Conservation (phyloP, 1,139 yeast species). For the Nakaseomyces sp. region DNA sequence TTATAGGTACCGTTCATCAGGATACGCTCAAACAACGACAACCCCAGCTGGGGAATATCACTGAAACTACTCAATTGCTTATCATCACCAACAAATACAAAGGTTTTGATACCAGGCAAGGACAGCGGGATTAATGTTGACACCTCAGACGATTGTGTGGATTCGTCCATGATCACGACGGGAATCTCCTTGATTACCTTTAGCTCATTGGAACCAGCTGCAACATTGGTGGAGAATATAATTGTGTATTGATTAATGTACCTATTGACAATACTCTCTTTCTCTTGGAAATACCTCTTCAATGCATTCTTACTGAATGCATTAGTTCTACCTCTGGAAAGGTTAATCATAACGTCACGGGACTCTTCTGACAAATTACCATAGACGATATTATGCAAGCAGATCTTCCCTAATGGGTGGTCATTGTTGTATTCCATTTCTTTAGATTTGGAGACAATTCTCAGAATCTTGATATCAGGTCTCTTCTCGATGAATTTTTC, state of each 20-base stretch:
- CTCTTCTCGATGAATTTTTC: constrained; percentile 50
- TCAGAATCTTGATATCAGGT: constrained; percentile 39
- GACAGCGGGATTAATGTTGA: constrained; percentile 61
- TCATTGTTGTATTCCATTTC: constrained; percentile 49
- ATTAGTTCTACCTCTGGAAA: constrained; percentile 36
- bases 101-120: constrained; percentile 56
- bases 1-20: constrained; percentile 47
- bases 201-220: constrained; percentile 58
- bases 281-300: constrained; percentile 40
- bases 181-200: constrained; percentile 50
- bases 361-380: constrained; percentile 40
- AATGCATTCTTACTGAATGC: constrained; percentile 39
- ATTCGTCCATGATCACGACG: constrained; percentile 63
- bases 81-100: constrained; percentile 69
- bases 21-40: constrained; percentile 53
- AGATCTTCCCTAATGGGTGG: constrained; percentile 50
- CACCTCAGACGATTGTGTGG: constrained; percentile 67
- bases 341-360: constrained; percentile 37
- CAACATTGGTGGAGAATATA: constrained; percentile 62
- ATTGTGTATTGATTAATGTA: constrained; percentile 58
- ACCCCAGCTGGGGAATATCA: constrained; percentile 50
- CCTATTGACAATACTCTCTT: constrained; percentile 39
- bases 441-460: constrained; percentile 55
- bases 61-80: constrained; percentile 55
- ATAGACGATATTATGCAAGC: constrained; percentile 54